Evolutionary conservation across 305 asterid genomes (phyloP), one percentile per base, ranked within the genome.

Genomic region (Solanum aculeatissimum): DNA sequence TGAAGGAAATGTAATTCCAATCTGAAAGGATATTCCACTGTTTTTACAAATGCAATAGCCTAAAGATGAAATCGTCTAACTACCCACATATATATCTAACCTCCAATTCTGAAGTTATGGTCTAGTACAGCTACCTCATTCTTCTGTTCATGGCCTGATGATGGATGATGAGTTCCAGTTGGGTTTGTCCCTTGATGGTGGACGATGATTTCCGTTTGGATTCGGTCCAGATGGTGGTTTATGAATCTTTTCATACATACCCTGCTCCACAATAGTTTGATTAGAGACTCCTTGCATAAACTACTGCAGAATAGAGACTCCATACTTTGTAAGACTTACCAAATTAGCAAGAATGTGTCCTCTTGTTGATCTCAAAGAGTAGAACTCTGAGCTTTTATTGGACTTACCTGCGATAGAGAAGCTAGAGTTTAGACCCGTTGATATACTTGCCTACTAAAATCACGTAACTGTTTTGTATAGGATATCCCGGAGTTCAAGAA

Each of bases 141-240:
- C 88, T 72, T 78, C 53, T 42, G 53, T 85, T 90, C 89, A 91
- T 60, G 87, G 81, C 45, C 42, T 75, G 66, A 51, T 78, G 82
- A 47, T 53, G 29, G 65, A 53, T 1, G 82, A 78, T 78, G 82
- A 51, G 18, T 53, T 78, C 82, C 82, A 27, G 82, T 78, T 78
- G 45, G 65, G 45, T 78, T 78, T 42, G 75, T 62, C 62, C 86
- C 72, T 92, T 63, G 92, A 83, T 84, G 97, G 95, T 57, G 93
- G 93, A 45, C 68, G 91, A 45, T 88, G 91, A 85, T 94, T 91
- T 85, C 93, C 95, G 58, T 83, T 85, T 6, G 98, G 96, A 86
- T 91, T 93, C 19, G 95, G 94, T 54, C 93, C 94, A 15, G 97
- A 92, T 54, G 94, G 97, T 62, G 89, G 83, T 86, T 92, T 93